Base-by-base conservation (phyloP, 495 filamentous ascomycete species). In the Letharia lupina region DNA sequence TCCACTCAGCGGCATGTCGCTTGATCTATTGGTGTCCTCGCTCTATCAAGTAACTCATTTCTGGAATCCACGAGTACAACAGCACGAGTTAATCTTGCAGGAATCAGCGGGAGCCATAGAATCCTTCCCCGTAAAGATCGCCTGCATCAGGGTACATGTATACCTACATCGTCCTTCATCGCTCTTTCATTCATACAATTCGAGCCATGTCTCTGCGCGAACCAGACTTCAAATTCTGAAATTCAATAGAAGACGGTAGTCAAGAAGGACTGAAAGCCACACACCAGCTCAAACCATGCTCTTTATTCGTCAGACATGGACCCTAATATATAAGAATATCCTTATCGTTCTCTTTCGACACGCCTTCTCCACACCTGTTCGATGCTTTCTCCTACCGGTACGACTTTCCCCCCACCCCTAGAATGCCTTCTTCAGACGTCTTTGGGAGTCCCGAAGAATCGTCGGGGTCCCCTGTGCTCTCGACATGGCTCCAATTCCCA, bases 281-380 rank as follows among this genome's bases (percentile, higher is more conserved):
- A 18, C 37, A 45, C 13, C 31, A 56, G 47, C 20, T 39, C 28
- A 58, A 31, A 66, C 63, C 64, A 86, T 86, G 84, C 80, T 75
- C 48, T 80, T 87, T 74, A 70, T 84, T 60, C 77, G 82, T 37
- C 91, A 94, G 76, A 86, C 83, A 65, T 85, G 84, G 85, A 88
- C 89, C 39, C 79, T 95, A 67, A 84, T 82, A 65, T 73, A 75
- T 68, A 96, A 96, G 77, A 95, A 88, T 69, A 77, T 91, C 42
- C 79, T 85, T 50, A 87, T 94, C 68, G 81, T 85, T 47, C 74
- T 90, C 64, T 62, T 81, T 62, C 87, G 91, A 16, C 88, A 88
- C 72, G 71, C 74, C 47, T 71, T 85, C 48, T 80, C 85, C 8
- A 92, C 90, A 0, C 61, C 81, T n/a, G 70, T 89, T 37, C 84